Evolutionary conservation across 306 rosid genomes (phyloP), one percentile per base, ranked within the genome.

Genomic region (Corylus heterophylla): DNA sequence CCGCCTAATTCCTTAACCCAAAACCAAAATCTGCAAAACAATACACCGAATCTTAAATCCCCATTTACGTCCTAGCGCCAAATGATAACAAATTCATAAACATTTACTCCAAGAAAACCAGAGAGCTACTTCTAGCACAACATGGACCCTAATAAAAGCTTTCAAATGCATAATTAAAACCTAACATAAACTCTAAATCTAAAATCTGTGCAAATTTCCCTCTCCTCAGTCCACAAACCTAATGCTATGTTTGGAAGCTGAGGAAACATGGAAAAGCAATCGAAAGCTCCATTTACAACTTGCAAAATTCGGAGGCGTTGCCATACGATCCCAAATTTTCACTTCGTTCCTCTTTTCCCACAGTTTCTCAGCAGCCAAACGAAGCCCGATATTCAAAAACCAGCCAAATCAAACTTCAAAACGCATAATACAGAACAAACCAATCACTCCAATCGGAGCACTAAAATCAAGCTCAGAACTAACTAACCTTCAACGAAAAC

Each of bases 21-120:
- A 78, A 72, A 54, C 25, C 66, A 67, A 74, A 27, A 73, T 45
- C 89, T 85, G 73, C 81, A 81, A n/a, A 74, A 47, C 4, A 51
- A 76, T 39, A 48, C 62, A 61, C 73, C 66, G 45, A 77, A 66
- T 20, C 13, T 73, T 74, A 50, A 4, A 54, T 54, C 17, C 49
- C 13, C 45, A 51, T 42, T 73, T 39, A 39, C 49, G 58, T 62
- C 25, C 54, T 42, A 67, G 13, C 5, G 18, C 22, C 73, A n/a
- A 9, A 16, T 22, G 20, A 58, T 31, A 4, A 44, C 25, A 59
- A 75, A 7, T 42, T 22, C 70, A 50, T 16, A 58, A 7, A 58
- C 10, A 74, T 22, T 25, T 22, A 59, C 66, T 9, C 17, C 37
- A 59, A 59, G 35, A 59, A 59, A 59, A 59, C 66, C 25, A 59